phyloP scores from a whole-genome alignment of 768 basidiomycete species.

The Boletus sp. region DNA sequence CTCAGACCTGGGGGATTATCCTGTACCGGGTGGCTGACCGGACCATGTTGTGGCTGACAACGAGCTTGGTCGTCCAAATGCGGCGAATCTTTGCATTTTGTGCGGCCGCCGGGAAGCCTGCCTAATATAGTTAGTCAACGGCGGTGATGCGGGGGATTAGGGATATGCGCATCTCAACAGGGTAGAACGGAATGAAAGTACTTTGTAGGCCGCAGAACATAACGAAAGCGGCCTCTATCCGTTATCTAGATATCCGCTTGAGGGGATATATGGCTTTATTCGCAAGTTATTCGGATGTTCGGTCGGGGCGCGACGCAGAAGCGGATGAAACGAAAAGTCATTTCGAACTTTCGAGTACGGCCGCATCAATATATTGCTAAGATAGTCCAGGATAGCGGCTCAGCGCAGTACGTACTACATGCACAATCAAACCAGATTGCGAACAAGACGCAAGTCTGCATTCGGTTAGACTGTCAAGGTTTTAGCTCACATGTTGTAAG shows the following conservation, averaged over 20 bases:
- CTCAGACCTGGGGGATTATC: neutral
- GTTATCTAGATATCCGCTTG: neutral
- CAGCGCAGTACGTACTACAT: no score
- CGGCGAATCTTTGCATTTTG: neutral
- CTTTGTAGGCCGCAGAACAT: neutral
- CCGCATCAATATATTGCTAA: neutral
- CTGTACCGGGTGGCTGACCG: slow-evolving; percentile 7
- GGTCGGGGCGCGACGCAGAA: neutral
- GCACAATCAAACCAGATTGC: no score
- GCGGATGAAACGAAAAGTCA: neutral
- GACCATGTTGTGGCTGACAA: slow-evolving; percentile 12
- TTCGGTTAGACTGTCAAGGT: no score
- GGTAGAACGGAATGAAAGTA: neutral
- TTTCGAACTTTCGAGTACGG: neutral
- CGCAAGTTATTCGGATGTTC: neutral
- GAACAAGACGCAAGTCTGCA: no score
- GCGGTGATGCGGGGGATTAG: neutral
- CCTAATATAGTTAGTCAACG: neutral
- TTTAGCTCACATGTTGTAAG: no score
- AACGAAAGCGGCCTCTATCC: no score
- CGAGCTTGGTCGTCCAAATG: neutral
- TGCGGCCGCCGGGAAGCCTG: neutral
- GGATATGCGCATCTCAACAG: neutral
- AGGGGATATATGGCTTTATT: neutral
- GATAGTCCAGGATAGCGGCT: no score